These are phyloP conservation scores for Celoporthe dispersa DNA, from an alignment of 2,329 filamentous ascomycete genomes.

Conservation along the genomic window DNA sequence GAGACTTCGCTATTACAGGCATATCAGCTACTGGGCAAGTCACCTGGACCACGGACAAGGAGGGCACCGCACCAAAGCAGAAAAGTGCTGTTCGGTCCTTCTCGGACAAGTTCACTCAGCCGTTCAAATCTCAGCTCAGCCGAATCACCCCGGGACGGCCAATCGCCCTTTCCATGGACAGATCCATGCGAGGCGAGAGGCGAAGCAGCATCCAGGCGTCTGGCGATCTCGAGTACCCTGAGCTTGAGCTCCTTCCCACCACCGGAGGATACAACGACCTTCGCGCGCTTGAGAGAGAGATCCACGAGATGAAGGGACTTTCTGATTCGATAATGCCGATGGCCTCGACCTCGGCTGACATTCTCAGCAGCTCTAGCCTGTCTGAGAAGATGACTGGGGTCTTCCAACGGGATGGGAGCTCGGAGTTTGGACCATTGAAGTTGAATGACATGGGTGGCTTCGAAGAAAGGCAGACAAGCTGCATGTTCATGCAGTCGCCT, in stretches of 20 bases:
- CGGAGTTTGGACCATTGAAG: conserved; percentile 2
- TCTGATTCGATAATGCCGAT: background rate
- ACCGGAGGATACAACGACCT: conserved; percentile 32
- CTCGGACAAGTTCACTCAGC: conserved; percentile 38
- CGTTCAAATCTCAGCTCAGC: conserved; percentile 36
- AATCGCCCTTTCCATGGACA: conserved; percentile 20
- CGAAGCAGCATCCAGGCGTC: conserved; percentile 27
- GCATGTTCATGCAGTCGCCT: conserved; percentile 3
- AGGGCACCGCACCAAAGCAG: background rate
- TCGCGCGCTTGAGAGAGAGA: conserved; percentile 31
- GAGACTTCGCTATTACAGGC: conserved; percentile 38
- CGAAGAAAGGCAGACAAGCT: conserved; percentile 12
- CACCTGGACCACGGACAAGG: conserved; percentile 37
- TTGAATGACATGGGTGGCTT: conserved; percentile 1
- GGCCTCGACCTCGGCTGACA: background rate
- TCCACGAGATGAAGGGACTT: conserved; percentile 31
- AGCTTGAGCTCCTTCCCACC: conserved; percentile 32
- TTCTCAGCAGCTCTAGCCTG: conserved; percentile 4
- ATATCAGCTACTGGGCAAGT: conserved; percentile 32
- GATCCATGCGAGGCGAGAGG: conserved; percentile 19
- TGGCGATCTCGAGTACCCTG: conserved; percentile 33
- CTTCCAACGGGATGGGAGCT: conserved; percentile 17
- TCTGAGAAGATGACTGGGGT: conserved; percentile 16
- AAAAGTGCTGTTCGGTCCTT: conserved; percentile 34
- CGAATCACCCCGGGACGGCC: conserved; percentile 34